Base-by-base conservation (phyloP, 2,329 filamentous ascomycete genomes). In the Teratosphaeria gauchensis region DNA sequence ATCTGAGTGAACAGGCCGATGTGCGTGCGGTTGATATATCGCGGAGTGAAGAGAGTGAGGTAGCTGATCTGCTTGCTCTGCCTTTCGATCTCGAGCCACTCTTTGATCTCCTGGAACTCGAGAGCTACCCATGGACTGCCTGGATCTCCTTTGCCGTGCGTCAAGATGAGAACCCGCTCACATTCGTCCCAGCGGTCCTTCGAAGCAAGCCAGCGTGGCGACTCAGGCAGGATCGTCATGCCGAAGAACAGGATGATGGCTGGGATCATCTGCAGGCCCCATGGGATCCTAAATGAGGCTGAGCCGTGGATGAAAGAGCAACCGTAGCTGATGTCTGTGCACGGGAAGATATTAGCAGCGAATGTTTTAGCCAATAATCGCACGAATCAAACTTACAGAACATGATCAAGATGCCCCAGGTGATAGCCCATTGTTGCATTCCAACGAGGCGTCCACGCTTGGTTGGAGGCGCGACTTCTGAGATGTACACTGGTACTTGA, bases 1-100 rank as follows among this genome's bases (percentile, higher is more conserved):
- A 90, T 85, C 73, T 90, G 87, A 1, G 80, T 86, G 70, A 88
- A 89, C 51, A 90, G 68, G 62, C 86, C 88, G 62, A 89, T 85
- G 63, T 85, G 77, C 8, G 86, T 88, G 32, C 88, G 82, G 74
- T 89, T 87, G 69, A 90, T 78, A 84, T 89, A 89, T n/a, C 77
- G 76, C 1, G 88, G 87, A 64, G 80, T 82, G 74, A 94, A 81
- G 0, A 94, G 80, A 68, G 92, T 88, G 1, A 85, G 64, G 69
- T 88, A 90, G 8, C 82, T 83, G 21, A 89, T 86, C 63, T 90
- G 80, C 14, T 83, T 76, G 69, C 89, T 87, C 30, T 79, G 76
- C 19, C 83, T 80, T 72, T 94, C 89, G 62, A 92, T 88, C 55
- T 89, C 85, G 65, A 87, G 61, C 70, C 68, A 86, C 46, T 87